Evolutionary conservation across 768 basidiomycete species (phyloP).

Genomic region (Mycena chlorophos): DNA sequence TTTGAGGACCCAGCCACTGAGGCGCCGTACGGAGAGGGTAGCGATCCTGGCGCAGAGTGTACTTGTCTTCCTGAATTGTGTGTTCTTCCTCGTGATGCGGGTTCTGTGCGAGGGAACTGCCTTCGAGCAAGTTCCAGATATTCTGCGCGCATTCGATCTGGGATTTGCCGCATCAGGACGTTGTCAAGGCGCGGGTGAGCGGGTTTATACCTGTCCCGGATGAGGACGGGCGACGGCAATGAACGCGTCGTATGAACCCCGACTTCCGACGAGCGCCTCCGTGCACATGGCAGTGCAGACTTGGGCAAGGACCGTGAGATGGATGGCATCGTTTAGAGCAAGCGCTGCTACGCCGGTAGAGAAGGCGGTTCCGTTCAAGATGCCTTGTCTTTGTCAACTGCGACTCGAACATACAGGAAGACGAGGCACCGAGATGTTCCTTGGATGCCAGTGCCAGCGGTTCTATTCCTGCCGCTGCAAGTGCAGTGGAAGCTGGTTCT

Average conservation of each 20-base stretch:
- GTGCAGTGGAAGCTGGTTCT: conserved; percentile 50
- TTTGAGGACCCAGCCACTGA: conserved; percentile 78
- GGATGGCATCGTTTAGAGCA: conserved; percentile 68
- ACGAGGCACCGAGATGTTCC: conserved; percentile 54
- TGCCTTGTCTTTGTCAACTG: conserved; percentile 19
- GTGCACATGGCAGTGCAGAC: conserved; percentile 79
- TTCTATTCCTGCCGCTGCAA: conserved; percentile 53
- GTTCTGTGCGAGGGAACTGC: conserved; percentile 58
- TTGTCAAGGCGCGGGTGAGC: background rate
- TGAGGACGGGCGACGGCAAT: conserved; percentile 74
- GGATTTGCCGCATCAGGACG: background rate
- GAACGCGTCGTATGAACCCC: conserved; percentile 66
- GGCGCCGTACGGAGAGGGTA: conserved; percentile 68
- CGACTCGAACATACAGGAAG: background rate
- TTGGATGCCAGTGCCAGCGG: conserved; percentile 64
- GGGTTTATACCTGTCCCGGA: conserved; percentile 62
- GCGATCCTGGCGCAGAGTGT: conserved; percentile 73
- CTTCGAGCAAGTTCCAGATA: conserved; percentile 61
- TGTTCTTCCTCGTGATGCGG: conserved; percentile 68
- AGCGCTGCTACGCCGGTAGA: conserved; percentile 72
- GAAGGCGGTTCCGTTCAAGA: conserved; percentile 77
- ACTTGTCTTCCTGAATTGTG: conserved; percentile 62
- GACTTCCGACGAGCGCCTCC: conserved; percentile 69
- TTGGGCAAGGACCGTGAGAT: conserved; percentile 61
- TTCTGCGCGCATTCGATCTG: conserved; percentile 66